Base-by-base conservation (phyloP, 1,284 basidiomycete genomes). In the Cryptococcus sp. region DNA sequence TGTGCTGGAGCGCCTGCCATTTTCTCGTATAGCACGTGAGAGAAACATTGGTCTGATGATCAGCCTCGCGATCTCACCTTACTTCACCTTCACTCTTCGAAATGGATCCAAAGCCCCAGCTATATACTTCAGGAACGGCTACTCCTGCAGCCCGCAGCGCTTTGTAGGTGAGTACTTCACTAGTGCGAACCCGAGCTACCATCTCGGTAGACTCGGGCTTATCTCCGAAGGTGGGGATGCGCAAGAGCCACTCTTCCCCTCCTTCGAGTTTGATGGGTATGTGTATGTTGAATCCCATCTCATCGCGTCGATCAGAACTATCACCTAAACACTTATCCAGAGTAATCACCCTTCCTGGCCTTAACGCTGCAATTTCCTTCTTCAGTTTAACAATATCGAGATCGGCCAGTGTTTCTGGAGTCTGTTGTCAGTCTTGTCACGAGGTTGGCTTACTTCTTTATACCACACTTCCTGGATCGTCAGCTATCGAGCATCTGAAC, bases 231-330 rank as follows among this genome's bases (percentile, higher is more conserved):
- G 41, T 50, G 13, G 49, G 28, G 21, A 55, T 44, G 16, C 54
- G 47, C 9, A 54, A 19, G 7, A 59, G 16, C 57, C 57, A 59
- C 25, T 49, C 52, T 45, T 55, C 42, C 13, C 54, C 57, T 34
- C 55, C 57, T 32, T 50, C 54, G 24, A 59, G 56, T 7, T 13
- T 37, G n/a, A 59, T 43, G 16, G 44, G 34, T 24, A 59, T 49
- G 36, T 53, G 50, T 32, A 50, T 9, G 39, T 59, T 58, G 37
- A 18, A 42, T 7, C 21, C 36, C 14, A 21, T 14, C 5, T 39
- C 28, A 39, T 39, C 36, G 18, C 18, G 36, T 28, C 28, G 28
- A 28, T 28, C 28, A 28, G 28, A 28, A 4, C 4, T 11, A 11
- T 28, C 28, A 5, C 28, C 28, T 28, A 28, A 11, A 28, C 28